Percentiles rank a stretch among this genome's conserved stretches.
Evolutionary conservation across 257 asterid genomes (phyloP).

Genomic region (Avicennia marina): DNA sequence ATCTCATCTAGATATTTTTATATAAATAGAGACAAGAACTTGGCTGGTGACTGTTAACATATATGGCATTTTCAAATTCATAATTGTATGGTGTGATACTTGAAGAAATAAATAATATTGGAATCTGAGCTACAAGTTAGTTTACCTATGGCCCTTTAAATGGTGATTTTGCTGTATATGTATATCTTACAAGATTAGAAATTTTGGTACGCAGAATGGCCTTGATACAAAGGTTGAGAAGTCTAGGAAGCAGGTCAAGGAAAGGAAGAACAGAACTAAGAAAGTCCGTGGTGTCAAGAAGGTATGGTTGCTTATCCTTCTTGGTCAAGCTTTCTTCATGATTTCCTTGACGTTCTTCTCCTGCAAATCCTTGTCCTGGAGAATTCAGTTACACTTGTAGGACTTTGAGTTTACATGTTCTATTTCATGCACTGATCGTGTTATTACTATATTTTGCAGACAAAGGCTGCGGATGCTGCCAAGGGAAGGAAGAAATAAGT

Average conservation of each 20-base stretch:
- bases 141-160: no score
- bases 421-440: background rate
- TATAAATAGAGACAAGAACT: no score
- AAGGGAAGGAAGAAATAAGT: constrained; percentile 80
- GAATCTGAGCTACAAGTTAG: no score
- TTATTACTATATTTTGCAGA: constrained; percentile 31
- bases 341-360: no score
- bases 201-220: constrained; percentile 53
- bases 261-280: constrained; percentile 79
- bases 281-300: constrained; percentile 94
- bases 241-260: constrained; percentile 86
- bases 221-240: constrained; percentile 82
- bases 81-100: no score
- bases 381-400: background rate
- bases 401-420: no score
- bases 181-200: background rate
- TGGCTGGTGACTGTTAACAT: no score
- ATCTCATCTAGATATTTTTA: no score
- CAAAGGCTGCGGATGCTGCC: constrained; percentile 82
- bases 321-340: background rate
- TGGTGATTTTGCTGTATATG: background rate
- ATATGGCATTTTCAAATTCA: no score
- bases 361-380: no score
- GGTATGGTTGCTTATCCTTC: constrained; percentile 26
- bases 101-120: no score